Percentiles rank a stretch among this genome's conserved stretches.
These are phyloP conservation scores for Pistacia integerrima DNA, from an alignment of 345 rosid genomes.

Conservation along the genomic window DNA sequence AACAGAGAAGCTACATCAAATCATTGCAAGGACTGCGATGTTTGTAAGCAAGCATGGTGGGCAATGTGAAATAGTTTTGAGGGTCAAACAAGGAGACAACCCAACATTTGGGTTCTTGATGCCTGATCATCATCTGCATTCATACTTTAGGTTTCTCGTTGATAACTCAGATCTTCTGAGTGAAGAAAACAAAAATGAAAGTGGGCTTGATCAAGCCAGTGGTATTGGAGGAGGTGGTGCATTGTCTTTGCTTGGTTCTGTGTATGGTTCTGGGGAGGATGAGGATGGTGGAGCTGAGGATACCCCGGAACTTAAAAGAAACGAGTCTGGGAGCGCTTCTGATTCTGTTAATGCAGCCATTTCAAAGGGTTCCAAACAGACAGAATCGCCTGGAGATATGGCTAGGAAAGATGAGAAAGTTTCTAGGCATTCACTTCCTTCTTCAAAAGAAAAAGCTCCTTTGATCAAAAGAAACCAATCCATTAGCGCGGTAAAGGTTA, in stretches of 20 bases:
- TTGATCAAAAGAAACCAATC: slow-evolving; percentile 54
- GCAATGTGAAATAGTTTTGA: slow-evolving; percentile 88
- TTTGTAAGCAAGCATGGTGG: slow-evolving; percentile 89
- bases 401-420: slow-evolving; percentile 35
- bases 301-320: slow-evolving; percentile 30
- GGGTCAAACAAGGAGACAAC: slow-evolving; percentile 97
- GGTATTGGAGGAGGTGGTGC: slow-evolving; percentile 60
- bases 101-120: slow-evolving; percentile 93
- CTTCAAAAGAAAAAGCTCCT: slow-evolving; percentile 49
- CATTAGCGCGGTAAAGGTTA: slow-evolving; percentile 45
- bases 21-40: slow-evolving; percentile 82
- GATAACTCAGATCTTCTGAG: slow-evolving; percentile 77
- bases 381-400: slow-evolving; percentile 28
- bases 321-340: slow-evolving; percentile 28
- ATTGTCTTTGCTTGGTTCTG: slow-evolving; percentile 81
- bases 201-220: slow-evolving; percentile 37
- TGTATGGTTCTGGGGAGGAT: slow-evolving; percentile 83
- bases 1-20: slow-evolving; percentile 88
- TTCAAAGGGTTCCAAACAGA: slow-evolving; percentile 43
- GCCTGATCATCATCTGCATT: slow-evolving; percentile 82
- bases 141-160: slow-evolving; percentile 83
- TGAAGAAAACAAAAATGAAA: slow-evolving; percentile 41
- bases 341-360: slow-evolving; percentile 29
- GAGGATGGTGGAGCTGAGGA: slow-evolving; percentile 59
- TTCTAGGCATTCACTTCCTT: slow-evolving; percentile 38